Evolutionary conservation across 2,329 filamentous ascomycete species (phyloP), one percentile per base, ranked within the genome.

Genomic region (Fusarium subglutinans): DNA sequence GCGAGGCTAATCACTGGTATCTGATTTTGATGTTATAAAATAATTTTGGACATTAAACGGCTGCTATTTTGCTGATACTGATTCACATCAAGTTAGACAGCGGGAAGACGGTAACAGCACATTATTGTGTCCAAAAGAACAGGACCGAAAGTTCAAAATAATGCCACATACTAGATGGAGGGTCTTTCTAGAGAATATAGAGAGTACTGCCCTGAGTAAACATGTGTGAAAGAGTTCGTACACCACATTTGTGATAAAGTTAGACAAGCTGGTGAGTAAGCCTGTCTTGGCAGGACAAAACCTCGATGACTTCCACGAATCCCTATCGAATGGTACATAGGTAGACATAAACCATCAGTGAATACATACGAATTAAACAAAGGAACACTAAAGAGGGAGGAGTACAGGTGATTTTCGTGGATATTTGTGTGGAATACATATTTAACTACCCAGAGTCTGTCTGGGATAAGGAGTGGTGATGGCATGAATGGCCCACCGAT

Each of bases 11-110:
- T 20, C 11, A 14, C 17, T 5, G 3, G 22, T n/a, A 33, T 18
- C 7, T 33, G 14, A 12, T 2, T 15, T 5, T 15, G 4, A n/a
- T 6, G 10, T 4, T 10, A 6, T 1, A 22, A 17, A 3, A 1
- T 7, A 22, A 12, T 30, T 22, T 8, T 11, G 26, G 14, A 15
- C 3, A 15, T 48, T 30, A n/a, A 6, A 3, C 6, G 26, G 14
- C 6, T 30, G 4, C 12, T 13, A 8, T 33, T 30, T 11, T n/a
- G 10, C 9, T 2, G 8, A 13, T n/a, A 6, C 11, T 18, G 14
- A 35, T 8, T 35, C 33, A 3, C 33, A 8, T 15, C 33, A 33
- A 33, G 33, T 33, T 33, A 33, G 33, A 7, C 13, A 33, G 2
- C 14, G 33, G 33, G 33, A 0, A 33, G 3, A 17, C 0, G 9